Conservation (phyloP, 495 filamentous ascomycete species). For the Penicillium subrubescens region DNA sequence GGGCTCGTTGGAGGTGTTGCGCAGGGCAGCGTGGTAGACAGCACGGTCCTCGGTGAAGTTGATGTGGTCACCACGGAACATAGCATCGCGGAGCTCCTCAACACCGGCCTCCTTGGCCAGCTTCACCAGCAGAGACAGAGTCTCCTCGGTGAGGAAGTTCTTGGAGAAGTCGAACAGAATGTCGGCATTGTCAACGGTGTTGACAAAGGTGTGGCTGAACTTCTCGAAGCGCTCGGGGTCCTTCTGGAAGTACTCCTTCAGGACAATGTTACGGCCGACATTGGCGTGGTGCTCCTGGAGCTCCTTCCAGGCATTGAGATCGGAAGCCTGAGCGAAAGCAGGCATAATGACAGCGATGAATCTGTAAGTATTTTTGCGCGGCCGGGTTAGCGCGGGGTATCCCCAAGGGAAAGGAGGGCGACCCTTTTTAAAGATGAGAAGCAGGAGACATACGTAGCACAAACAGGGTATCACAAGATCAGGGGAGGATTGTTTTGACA, state of each 20-base stretch:
- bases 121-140: conserved; percentile 79
- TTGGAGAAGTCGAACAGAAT: conserved; percentile 99
- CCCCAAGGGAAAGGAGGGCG: conserved; percentile 5
- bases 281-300: conserved; percentile 86
- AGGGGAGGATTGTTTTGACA: not conserved
- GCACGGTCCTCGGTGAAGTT: conserved; percentile 98
- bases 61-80: conserved; percentile 97
- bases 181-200: conserved; percentile 74
- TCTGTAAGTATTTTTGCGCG: conserved; percentile 12
- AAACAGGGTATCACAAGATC: conserved; percentile 12
- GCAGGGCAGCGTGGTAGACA: conserved; percentile 92
- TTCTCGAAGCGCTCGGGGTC: conserved; percentile 89
- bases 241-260: conserved; percentile 89
- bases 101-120: conserved; percentile 88
- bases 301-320: conserved; percentile 80
- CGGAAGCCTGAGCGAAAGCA: conserved; percentile 73
- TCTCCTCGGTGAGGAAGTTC: conserved; percentile 95
- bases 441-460: conserved; percentile 11
- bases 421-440: not conserved
- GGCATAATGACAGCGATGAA: conserved; percentile 45
- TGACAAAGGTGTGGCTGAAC: conserved; percentile 82
- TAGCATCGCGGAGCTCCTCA: conserved; percentile 91
- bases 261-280: conserved; percentile 82
- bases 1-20: conserved; percentile 79
- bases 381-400: conserved; percentile 41